Base-by-base conservation (phyloP, 2,329 filamentous ascomycete species). In the Corniculantispora saksenae region DNA sequence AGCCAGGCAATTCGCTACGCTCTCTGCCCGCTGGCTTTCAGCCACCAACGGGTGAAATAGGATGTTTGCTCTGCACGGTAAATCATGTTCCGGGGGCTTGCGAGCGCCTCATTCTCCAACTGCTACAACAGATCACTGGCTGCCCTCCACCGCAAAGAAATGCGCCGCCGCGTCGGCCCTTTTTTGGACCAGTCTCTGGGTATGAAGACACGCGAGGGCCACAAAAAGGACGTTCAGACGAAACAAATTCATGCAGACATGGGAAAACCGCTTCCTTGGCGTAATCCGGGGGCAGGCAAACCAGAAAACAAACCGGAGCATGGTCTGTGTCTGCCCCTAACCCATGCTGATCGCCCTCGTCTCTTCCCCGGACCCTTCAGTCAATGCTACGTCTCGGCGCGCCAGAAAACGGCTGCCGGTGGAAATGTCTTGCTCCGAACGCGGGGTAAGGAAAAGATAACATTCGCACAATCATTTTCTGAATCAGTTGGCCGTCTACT, bases 251-350 rank as follows among this genome's bases (percentile, higher is more conserved):
- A 32, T 62, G 60, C 60, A 55, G 47, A 25, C 21, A 54, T 13
- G 4, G 13, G 17, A 17, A 8, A 59, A 32, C n/a, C 3, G 19
- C 35, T 23, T 45, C 12, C 48, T 54, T 61, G 51, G 60, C 60
- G 40, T 27, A 19, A 38, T 55, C 40, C 4, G 8, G 60, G 23
- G 40, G n/a, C 25, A 53, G 32, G 29, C 23, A 45, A 54, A 57
- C 29, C 40, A 63, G 61, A 63, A 57, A 48, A 57, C 27, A 63
- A 56, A 56, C 61, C 61, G 61, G 43, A 56, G 51, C n/a, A 43
- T 10, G 10, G 32, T 10, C 32, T 32, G 40, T 23, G 23, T 62
- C 23, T n/a, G 0, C 27, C 45, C 19, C 32, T 45, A 27, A 50
- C 53, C 51, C 51, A 55, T 35, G 38, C 8, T 17, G 21, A 23